Evolutionary conservation across 345 rosid species (phyloP).

Genomic region (Triadica sebifera): DNA sequence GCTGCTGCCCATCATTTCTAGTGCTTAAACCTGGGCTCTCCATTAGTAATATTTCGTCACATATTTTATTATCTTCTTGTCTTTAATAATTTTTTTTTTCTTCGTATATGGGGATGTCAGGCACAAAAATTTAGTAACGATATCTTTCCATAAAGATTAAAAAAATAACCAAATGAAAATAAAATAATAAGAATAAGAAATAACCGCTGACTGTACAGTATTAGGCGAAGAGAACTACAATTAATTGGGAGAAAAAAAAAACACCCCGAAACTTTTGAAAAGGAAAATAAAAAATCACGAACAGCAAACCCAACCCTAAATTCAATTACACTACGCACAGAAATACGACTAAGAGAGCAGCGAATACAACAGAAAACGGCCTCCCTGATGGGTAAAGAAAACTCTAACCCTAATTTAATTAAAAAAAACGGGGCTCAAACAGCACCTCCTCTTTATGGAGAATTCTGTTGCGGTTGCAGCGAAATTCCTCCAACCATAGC

Average conservation of each 20-base stretch:
- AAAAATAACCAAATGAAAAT: constrained; percentile 6
- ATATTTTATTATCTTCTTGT: constrained; percentile 7
- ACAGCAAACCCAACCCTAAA: background rate
- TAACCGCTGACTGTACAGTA: constrained; percentile 39
- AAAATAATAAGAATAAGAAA: constrained; percentile 23
- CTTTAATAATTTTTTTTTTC: constrained; percentile 14
- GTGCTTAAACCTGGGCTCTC: constrained; percentile 45
- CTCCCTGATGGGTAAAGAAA: too few relatives aligned
- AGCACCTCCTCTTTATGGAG: too few relatives aligned
- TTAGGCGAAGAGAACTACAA: constrained; percentile 20
- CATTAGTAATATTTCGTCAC: constrained; percentile 34
- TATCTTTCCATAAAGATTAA: constrained; percentile 6
- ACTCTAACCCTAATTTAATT: too few relatives aligned
- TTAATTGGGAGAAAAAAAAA: constrained; percentile 1
- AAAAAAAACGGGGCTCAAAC: too few relatives aligned
- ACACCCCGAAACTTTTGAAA: background rate
- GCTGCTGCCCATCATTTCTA: constrained; percentile 50
- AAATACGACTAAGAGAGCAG: too few relatives aligned
- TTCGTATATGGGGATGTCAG: constrained; percentile 17
- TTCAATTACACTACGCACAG: too few relatives aligned
- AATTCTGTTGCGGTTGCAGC: too few relatives aligned
- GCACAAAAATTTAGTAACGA: constrained; percentile 22
- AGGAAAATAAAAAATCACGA: background rate
- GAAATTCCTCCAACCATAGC: too few relatives aligned
- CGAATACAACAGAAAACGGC: too few relatives aligned